Base-by-base conservation (phyloP, 2,329 filamentous ascomycete species). In the Nakataea oryzae region DNA sequence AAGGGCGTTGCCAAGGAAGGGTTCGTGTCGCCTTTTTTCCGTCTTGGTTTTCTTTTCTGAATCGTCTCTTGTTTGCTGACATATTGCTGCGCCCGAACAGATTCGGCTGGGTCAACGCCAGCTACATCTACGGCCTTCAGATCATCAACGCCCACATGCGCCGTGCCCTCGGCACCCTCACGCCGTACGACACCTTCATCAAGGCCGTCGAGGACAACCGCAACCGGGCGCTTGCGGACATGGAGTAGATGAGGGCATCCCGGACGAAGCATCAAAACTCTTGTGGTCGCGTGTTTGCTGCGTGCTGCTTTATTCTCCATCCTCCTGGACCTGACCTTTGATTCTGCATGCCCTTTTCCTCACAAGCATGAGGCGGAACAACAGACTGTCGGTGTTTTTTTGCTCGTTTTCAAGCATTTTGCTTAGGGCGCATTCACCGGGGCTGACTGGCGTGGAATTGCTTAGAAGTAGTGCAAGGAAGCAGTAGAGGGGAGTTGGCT, bases 61-160 rank as follows among this genome's bases (percentile, higher is more conserved):
- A 30, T 57, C 29, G 5, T 57, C 14, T 47, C 6, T 30, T 28
- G 12, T 50, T 30, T 24, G 24, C 41, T 50, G 41, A 50, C 41
- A 3, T 11, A 2, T 2, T 13, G 24, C 24, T 24, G 34, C 34
- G 3, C 17, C 26, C 14, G 29, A 54, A 26, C 70, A 96, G 93
- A 63, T 99, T 99, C 72, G 95, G 93, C 61, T 99, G 95, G 95
- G 95, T 97, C 70, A 99, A 99, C 72, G 93, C 95, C 70, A 97
- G 93, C 73, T 99, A 96, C 73, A 90, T 97, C 63, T 96, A 96
- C 71, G 95, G 93, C 54, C 81, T 97, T 64, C 88, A 93, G 67
- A 90, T 97, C 67, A 82, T 96, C 64, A 93, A 90, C 69, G 89
- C 90, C 34, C 91, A 96, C 75, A 93, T 95, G 86, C 86, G 88